Conservation (phyloP, 805 yeast species). For the Candida ipomoeae region DNA sequence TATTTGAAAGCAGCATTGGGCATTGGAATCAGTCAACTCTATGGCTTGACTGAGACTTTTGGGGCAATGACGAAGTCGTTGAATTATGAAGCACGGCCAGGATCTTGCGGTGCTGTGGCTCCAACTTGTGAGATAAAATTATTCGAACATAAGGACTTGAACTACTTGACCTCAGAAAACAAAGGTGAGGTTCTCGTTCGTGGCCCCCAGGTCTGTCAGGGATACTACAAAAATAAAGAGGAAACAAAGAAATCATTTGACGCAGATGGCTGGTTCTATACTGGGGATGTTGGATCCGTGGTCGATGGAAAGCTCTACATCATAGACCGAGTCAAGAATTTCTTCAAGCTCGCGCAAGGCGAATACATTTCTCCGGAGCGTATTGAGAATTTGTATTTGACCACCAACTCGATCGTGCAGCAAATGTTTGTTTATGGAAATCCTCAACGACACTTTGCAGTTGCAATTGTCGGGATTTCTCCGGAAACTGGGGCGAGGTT, state of each 20-base stretch:
- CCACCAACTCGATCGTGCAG: constrained; percentile 5
- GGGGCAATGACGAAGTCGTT: constrained; percentile 46
- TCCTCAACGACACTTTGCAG: constrained; percentile 5
- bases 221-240: constrained; percentile 51
- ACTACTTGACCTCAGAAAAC: constrained; percentile 24
- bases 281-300: constrained; percentile 44
- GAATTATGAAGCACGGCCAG: constrained; percentile 42
- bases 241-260: constrained; percentile 48
- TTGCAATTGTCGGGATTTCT: constrained; percentile 21
- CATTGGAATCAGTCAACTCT: constrained; percentile 59
- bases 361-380: constrained; percentile 70
- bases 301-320: constrained; percentile 50
- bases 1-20: constrained; percentile 46
- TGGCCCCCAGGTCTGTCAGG: constrained; percentile 57
- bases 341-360: constrained; percentile 54
- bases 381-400: constrained; percentile 57
- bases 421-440: constrained; percentile 14
- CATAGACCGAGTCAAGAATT: constrained; percentile 67
- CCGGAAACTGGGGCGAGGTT: constrained; percentile 19
- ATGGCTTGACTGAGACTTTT: constrained; percentile 64
- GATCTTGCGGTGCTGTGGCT: constrained; percentile 56
- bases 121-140: constrained; percentile 49
- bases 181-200: constrained; percentile 50
- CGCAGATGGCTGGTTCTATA: constrained; percentile 45
- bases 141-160: constrained; percentile 60